Evolutionary conservation across 805 yeast species (phyloP), one percentile per base, ranked within the genome.

Genomic region (Jamesozyma gamospora): DNA sequence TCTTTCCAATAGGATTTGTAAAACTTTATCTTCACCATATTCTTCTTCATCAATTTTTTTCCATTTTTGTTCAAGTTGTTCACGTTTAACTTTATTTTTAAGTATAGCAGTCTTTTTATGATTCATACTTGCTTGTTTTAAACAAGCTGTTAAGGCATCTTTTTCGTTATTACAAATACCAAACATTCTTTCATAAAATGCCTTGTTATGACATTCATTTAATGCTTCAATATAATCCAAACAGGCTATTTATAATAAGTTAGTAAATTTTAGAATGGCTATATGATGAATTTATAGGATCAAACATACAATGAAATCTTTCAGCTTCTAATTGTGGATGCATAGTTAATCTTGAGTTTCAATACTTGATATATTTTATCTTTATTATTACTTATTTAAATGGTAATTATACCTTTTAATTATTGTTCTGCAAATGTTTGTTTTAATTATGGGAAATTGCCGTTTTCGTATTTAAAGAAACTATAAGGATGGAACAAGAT

Each of bases 161-260:
- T 87, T 87, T 51, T 82, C 79, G 39, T 78, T 77, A 61, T 86
- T 85, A 64, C 98, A 90, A 43, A 74, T 68, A 21, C 97, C 97
- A 49, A 85, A 66, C 7, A 83, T 78, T 56, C 82, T 75, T 48
- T 74, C 71, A 43, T 82, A 50, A 48, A 78, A 81, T 40, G 78
- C 81, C 40, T 70, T 70, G 42, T 75, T 71, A 53, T 88, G 96
- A 58, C 98, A 90, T 56, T 84, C 80, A 52, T 90, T 95, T 5
- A 90, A 71, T 0, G 94, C 96, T 45, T 80, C 79, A 58, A 92
- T 86, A 31, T 86, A 71, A 45, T 80, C 83, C 38, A 74, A 77
- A 60, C 98, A 90, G 15, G 82, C 82, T 72, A 41, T 19, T 38
- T 35, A 26, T 26, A 32, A 35, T 17, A 14, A 28, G 50, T 46